Percentiles rank a stretch among this genome's conserved stretches.
These are phyloP conservation scores for Rhizopus microsporus DNA, from an alignment of 371 early-diverging fungal species.

Conservation along the genomic window DNA sequence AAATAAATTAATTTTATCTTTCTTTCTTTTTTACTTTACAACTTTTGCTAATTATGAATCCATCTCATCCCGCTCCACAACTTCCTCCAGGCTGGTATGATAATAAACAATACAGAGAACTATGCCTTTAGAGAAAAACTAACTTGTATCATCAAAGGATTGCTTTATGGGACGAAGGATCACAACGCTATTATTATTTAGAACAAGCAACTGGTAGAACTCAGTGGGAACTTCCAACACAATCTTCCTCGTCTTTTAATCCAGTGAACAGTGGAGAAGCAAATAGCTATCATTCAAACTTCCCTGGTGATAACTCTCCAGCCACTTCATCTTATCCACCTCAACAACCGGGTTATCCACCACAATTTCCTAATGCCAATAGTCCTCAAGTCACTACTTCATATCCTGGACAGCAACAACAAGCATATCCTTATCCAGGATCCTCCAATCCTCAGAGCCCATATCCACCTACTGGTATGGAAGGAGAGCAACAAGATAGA, in stretches of 20 bases:
- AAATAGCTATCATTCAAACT: slow-evolving; percentile 16
- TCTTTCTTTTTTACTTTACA: slow-evolving; percentile 3
- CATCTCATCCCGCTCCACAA: slow-evolving; percentile 19
- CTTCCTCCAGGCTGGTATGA: slow-evolving; percentile 35
- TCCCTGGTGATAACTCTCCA: slow-evolving; percentile 12
- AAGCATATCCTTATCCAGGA: not conserved
- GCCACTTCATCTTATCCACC: not conserved
- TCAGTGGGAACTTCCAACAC: slow-evolving; percentile 43
- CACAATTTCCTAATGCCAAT: not conserved
- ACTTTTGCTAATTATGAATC: slow-evolving; percentile 12
- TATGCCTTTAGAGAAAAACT: not conserved
- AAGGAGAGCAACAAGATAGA: slow-evolving; percentile 4
- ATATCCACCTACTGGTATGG: not conserved
- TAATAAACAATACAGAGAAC: not conserved
- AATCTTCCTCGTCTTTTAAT: not conserved
- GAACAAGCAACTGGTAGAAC: slow-evolving; percentile 39
- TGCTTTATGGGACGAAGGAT: slow-evolving; percentile 40
- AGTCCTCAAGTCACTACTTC: not conserved
- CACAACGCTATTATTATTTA: slow-evolving; percentile 41
- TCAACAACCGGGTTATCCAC: slow-evolving; percentile 20
- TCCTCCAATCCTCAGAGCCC: not conserved
- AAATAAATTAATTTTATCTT: not conserved
- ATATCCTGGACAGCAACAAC: slow-evolving; percentile 11
- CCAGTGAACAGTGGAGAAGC: slow-evolving; percentile 24
- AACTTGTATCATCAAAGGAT: slow-evolving; percentile 20